Evolutionary conservation across 305 asterid species (phyloP), one percentile per base, ranked within the genome.

Genomic region (Fraxinus latifolia): DNA sequence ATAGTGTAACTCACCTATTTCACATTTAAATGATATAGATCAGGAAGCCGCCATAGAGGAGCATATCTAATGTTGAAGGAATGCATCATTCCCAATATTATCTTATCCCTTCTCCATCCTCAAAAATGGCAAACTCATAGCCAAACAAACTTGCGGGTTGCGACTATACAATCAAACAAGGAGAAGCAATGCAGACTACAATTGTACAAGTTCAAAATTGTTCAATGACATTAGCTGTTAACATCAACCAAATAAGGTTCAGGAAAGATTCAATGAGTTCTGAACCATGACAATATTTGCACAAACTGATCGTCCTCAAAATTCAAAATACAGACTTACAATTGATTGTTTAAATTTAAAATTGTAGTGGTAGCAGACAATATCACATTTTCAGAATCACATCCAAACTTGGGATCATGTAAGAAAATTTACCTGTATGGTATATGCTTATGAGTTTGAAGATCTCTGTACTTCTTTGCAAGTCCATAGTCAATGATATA

Each of bases 401-500:
- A 5, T 27, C 74, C 77, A 39, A 39, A 68, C 37, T 68, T 7
- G 27, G 39, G 37, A 68, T 68, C 37, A 68, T 29, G 33, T 68
- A 29, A 29, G 36, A 29, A 29, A 68, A 68, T 5, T 12, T 84
- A 89, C 92, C 92, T 87, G 87, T 87, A 89, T 37, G 91, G 90
- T 81, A 89, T 89, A 84, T 89, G 92, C 82, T 87, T 87, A 37
- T 86, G 92, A 62, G 92, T 89, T 74, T 86, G 87, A 73, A 86
- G 90, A 86, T 89, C 91, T 82, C 91, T 87, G 71, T 83, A 89
- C 83, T 89, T 89, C 82, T 89, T 89, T 80, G 91, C 93, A 85
- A 90, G 93, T 31, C 92, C 93, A 82, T 83, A 90, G 87, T 90
- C 93, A 80, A 90, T 90, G 78, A 87, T 67, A 83, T 90, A 90